Base-by-base conservation (phyloP, 2,329 filamentous ascomycete genomes). In the Magnaporthiopsis rhizophila region DNA sequence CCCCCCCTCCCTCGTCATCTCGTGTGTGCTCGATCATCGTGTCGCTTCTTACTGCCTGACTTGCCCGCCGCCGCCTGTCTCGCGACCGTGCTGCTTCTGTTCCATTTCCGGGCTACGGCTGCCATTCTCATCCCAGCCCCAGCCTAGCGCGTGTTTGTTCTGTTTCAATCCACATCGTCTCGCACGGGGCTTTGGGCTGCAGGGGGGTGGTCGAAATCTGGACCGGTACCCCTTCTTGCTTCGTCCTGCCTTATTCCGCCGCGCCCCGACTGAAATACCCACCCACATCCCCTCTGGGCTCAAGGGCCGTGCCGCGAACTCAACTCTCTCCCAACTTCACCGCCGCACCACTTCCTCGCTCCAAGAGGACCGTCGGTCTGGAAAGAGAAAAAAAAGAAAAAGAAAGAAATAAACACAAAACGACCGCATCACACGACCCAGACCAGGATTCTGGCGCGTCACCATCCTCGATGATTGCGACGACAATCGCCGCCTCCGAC, bases 281-380 rank as follows among this genome's bases (percentile, higher is more conserved):
- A 58, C 57, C 57, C 24, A 58, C 56, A 24, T 58, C 56, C 13
- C 26, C 24, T 28, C 57, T 58, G 57, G 12, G 58, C 21, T 28
- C 13, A 32, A 60, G 58, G 58, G 32, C 58, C 58, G 58, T 60
- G 58, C 58, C 32, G 58, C 58, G 58, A 60, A 60, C 58, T 38
- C 58, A 53, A 53, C 45, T 36, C 58, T 38, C 58, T 13, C 58
- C 58, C 26, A 60, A 60, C 58, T 34, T 60, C 58, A 60, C 58
- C 58, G 58, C 58, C 32, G 58, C 58, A 28, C 32, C 58, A 32
- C 32, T 32, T 7, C 45, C 21, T 53, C 45, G 18, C 45, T 24
- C 21, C n/a, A 24, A 21, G 45, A 53, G 45, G 45, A 24, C 45
- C 18, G 45, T 24, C n/a, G 45, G 45, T 7, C 45, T 24, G n/a